phyloP scores from a whole-genome alignment of 495 filamentous ascomycete genomes.

The Podospora appendiculata region DNA sequence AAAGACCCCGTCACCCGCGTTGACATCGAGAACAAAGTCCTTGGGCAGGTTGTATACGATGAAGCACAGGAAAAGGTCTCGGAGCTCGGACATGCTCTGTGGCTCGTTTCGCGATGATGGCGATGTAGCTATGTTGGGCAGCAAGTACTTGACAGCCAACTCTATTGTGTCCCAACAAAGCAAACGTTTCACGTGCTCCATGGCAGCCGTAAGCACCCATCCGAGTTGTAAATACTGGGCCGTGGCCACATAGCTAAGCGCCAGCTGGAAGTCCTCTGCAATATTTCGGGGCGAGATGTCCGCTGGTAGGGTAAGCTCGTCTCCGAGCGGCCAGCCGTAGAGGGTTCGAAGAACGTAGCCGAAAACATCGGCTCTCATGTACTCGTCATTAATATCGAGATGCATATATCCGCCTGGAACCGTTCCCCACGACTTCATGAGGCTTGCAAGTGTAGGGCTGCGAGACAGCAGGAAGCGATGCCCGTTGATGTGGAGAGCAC shows the following conservation, averaged over 20 bases:
- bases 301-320: constrained; percentile 6
- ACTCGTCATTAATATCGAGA: constrained; percentile 38
- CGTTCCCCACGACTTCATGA: constrained; percentile 13
- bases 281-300: constrained; percentile 16
- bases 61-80: constrained; percentile 33
- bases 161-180: constrained; percentile 50
- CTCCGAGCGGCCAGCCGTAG: constrained; percentile 33
- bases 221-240: constrained; percentile 41
- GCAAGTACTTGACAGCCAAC: constrained; percentile 32
- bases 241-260: constrained; percentile 45
- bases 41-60: constrained; percentile 38
- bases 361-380: constrained; percentile 40
- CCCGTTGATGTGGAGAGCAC: constrained; percentile 31
- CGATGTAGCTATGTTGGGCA: constrained; percentile 17
- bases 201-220: constrained; percentile 32
- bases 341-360: constrained; percentile 39
- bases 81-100: constrained; percentile 15
- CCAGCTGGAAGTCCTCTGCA: constrained; percentile 36
- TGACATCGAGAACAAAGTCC: constrained; percentile 40
- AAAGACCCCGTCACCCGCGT: constrained; percentile 28
- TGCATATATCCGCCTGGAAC: constrained; percentile 23
- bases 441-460: constrained; percentile 30
- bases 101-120: constrained; percentile 9
- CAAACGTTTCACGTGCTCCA: constrained; percentile 37
- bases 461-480: constrained; percentile 47